phyloP scores from a whole-genome alignment of 2,329 filamentous ascomycete genomes.

The Sarocladium oryzae region DNA sequence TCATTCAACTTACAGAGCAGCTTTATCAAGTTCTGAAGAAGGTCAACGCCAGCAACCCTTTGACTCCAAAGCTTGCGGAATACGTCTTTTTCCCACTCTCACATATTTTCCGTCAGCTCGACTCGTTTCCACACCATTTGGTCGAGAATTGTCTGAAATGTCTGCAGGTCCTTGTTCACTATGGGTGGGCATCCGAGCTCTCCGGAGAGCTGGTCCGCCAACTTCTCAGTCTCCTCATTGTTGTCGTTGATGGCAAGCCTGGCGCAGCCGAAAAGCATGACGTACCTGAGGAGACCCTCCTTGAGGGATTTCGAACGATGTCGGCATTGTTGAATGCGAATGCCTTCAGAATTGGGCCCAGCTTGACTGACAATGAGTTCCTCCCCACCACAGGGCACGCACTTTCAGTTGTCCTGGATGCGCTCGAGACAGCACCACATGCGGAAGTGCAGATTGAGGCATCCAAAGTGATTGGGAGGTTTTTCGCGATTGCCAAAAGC shows the following conservation, averaged over 20 bases:
- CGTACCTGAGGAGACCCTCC: slow-evolving; percentile 65
- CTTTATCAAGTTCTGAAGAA: slow-evolving; percentile 32
- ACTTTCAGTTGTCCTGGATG: slow-evolving; percentile 73
- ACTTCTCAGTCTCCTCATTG: slow-evolving; percentile 75
- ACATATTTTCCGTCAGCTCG: slow-evolving; percentile 73
- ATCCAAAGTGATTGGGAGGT: slow-evolving; percentile 53
- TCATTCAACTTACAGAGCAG: slow-evolving; percentile 40
- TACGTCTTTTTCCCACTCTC: slow-evolving; percentile 93
- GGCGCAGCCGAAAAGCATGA: slow-evolving; percentile 37
- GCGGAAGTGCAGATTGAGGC: slow-evolving; percentile 66
- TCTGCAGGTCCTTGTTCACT: slow-evolving; percentile 62
- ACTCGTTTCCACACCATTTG: slow-evolving; percentile 62
- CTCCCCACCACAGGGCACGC: slow-evolving; percentile 77
- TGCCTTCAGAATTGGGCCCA: slow-evolving; percentile 17
- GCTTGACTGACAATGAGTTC: slow-evolving; percentile 49
- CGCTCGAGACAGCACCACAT: slow-evolving; percentile 57
- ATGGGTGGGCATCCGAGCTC: slow-evolving; percentile 73
- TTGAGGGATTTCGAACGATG: slow-evolving; percentile 52
- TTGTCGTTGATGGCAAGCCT: slow-evolving; percentile 70
- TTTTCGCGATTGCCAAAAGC: slow-evolving; percentile 61
- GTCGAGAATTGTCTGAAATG: slow-evolving; percentile 74
- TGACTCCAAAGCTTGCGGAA: slow-evolving; percentile 82
- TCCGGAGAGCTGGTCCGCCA: slow-evolving; percentile 71
- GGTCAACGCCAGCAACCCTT: slow-evolving; percentile 18
- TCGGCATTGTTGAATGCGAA: not conserved